These are phyloP conservation scores for Aspergillus ochraceus DNA, from an alignment of 2,329 filamentous ascomycete genomes.

Conservation along the genomic window DNA sequence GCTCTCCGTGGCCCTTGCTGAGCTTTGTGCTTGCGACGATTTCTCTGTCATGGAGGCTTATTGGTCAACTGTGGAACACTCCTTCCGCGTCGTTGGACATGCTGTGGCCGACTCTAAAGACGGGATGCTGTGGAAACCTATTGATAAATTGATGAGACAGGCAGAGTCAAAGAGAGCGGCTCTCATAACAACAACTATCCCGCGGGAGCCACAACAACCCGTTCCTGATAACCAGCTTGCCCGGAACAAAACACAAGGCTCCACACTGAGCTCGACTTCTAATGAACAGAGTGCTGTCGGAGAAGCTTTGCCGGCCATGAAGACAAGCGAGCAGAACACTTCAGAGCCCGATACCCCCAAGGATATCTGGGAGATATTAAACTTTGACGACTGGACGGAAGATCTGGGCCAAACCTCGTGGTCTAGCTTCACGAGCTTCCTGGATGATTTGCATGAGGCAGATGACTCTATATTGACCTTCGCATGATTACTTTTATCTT, in stretches of 20 bases:
- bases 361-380: conserved; percentile 27
- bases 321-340: neutral
- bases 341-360: conserved; percentile 14
- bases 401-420: neutral
- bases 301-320: neutral
- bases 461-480: neutral
- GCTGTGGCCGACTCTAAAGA: conserved; percentile 28
- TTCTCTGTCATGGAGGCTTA: conserved; percentile 21
- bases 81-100: conserved; percentile 22
- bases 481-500: neutral
- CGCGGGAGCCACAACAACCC: conserved; percentile 3
- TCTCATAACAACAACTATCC: neutral
- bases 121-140: conserved; percentile 32
- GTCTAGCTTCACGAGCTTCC: neutral
- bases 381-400: conserved; percentile 10
- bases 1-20: conserved; percentile 32
- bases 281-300: neutral
- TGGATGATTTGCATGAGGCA: neutral
- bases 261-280: neutral
- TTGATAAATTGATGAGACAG: conserved; percentile 31
- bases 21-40: conserved; percentile 32
- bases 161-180: conserved; percentile 17
- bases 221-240: no score
- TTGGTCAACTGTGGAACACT: conserved; percentile 25
- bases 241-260: neutral